Evolutionary conservation across 2,329 filamentous ascomycete genomes (phyloP).

Genomic region (Colletotrichum tabaci): DNA sequence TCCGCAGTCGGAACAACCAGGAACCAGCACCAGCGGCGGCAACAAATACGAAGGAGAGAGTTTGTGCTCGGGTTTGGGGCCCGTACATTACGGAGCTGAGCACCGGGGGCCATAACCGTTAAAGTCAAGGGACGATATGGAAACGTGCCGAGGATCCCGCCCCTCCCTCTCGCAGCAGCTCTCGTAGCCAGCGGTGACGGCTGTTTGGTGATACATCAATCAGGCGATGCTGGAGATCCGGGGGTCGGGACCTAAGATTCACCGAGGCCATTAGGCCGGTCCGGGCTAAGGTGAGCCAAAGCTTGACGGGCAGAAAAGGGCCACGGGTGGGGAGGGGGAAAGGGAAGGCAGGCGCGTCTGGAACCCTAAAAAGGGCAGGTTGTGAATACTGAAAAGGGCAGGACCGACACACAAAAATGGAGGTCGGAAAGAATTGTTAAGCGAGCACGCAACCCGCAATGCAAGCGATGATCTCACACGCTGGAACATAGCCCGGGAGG

Average conservation of each 20-base stretch:
- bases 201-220: not conserved
- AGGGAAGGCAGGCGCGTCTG: slow-evolving; percentile 25
- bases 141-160: slow-evolving; percentile 33
- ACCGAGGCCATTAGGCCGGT: slow-evolving; percentile 11
- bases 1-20: not conserved
- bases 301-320: slow-evolving; percentile 6
- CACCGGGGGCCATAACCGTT: not conserved
- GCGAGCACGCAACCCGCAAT: slow-evolving; percentile 22
- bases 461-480: slow-evolving; percentile 33
- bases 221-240: slow-evolving; percentile 1
- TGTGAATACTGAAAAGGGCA: slow-evolving; percentile 14
- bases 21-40: not conserved
- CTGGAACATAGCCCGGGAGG: not conserved
- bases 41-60: slow-evolving; percentile 23
- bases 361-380: slow-evolving; percentile 36
- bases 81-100: slow-evolving; percentile 23
- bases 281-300: not conserved
- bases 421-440: slow-evolving; percentile 37
- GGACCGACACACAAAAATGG: slow-evolving; percentile 37
- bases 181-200: not conserved
- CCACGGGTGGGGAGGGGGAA: not conserved
- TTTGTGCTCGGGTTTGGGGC: slow-evolving; percentile 34
- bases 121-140: slow-evolving; percentile 11
- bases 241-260: slow-evolving; percentile 34
- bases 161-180: slow-evolving; percentile 30